Evolutionary conservation across 495 filamentous ascomycete species (phyloP).

Genomic region (Neurospora discreta): DNA sequence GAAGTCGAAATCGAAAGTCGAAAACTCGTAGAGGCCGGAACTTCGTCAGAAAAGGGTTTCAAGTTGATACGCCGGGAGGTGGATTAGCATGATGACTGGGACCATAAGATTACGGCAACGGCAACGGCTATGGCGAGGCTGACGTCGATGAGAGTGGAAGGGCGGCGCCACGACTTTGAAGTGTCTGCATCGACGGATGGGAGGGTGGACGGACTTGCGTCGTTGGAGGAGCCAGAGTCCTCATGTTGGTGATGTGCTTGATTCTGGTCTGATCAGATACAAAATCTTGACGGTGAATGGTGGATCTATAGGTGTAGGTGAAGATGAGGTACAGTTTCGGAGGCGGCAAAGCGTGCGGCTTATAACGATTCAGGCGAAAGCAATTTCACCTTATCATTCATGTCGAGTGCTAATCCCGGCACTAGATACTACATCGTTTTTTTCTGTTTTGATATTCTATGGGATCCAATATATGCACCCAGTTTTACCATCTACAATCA

Average conservation of each 20-base stretch:
- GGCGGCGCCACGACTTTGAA: not conserved
- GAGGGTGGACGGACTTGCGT: not conserved
- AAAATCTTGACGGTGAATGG: not conserved
- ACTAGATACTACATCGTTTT: not conserved
- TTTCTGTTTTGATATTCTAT: not conserved
- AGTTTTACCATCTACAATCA: not conserved
- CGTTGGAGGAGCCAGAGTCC: not conserved
- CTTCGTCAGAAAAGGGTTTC: not conserved
- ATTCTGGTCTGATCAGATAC: not conserved
- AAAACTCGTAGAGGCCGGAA: not conserved
- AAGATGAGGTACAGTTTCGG: not conserved
- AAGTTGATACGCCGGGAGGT: not conserved
- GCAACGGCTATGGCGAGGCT: not conserved
- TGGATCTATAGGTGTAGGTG: not conserved
- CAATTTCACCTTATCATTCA: not conserved
- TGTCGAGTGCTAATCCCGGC: not conserved
- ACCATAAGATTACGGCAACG: not conserved
- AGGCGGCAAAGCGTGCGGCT: not conserved
- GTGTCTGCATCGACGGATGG: not conserved
- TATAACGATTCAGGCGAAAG: not conserved
- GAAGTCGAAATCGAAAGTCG: not conserved
- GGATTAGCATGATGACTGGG: not conserved
- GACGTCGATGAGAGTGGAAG: not conserved
- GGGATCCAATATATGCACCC: not conserved
- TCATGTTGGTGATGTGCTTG: not conserved